These are phyloP conservation scores for Monosporascus sp. DNA, from an alignment of 2,329 filamentous ascomycete species.

Conservation along the genomic window DNA sequence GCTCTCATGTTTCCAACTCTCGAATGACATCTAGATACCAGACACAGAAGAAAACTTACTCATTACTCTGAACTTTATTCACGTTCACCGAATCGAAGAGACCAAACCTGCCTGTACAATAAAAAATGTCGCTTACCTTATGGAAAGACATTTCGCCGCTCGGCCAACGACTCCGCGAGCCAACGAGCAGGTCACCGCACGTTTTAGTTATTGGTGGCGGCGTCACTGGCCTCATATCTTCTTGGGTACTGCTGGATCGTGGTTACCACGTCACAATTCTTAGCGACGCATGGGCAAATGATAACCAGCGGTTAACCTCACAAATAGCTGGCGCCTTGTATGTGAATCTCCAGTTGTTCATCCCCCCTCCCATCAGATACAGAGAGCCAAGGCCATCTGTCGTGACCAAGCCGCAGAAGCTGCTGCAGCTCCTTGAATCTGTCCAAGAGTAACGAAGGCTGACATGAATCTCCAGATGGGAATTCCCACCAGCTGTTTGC, in stretches of 20 bases:
- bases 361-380: too few relatives aligned
- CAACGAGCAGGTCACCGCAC: constrained; percentile 23
- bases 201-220: constrained; percentile 26
- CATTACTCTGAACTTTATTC: background rate
- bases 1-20: background rate
- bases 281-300: constrained; percentile 36
- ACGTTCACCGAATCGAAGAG: background rate
- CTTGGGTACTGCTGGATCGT: constrained; percentile 38
- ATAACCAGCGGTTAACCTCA: constrained; percentile 35
- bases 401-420: background rate
- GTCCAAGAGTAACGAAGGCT: background rate
- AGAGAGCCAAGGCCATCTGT: background rate
- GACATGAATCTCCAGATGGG: constrained; percentile 26
- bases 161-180: constrained; percentile 19
- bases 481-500: constrained; percentile 40
- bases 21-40: background rate
- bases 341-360: background rate
- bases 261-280: constrained; percentile 41
- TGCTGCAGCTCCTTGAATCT: too few relatives aligned
- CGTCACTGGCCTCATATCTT: constrained; percentile 26
- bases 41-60: background rate
- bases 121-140: constrained; percentile 25
- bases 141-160: constrained; percentile 28
- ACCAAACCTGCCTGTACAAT: background rate
- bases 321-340: constrained; percentile 39